Conservation (phyloP, 2,329 filamentous ascomycete genomes). For the Calonectria naviculata region DNA sequence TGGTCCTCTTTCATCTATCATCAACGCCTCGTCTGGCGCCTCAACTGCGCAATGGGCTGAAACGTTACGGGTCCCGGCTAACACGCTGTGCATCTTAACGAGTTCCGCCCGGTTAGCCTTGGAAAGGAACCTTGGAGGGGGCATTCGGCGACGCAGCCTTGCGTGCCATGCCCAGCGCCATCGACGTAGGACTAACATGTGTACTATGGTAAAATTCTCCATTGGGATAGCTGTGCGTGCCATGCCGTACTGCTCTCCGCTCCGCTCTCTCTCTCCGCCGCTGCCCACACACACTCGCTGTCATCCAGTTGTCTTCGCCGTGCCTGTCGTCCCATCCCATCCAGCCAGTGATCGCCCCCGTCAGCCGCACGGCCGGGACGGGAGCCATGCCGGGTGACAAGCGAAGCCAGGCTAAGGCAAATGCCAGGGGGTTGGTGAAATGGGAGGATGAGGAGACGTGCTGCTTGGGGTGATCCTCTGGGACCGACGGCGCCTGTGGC, state of each 20-base stretch:
- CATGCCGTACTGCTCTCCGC: background rate
- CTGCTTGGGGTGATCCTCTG: background rate
- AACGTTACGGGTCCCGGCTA: background rate
- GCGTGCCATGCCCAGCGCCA: background rate
- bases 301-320: background rate
- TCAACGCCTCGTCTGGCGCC: conserved; percentile 1
- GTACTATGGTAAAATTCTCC: background rate
- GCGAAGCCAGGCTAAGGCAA: background rate
- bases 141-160: background rate
- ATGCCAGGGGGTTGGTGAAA: conserved; percentile 2
- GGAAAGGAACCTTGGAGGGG: background rate
- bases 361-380: conserved; percentile 26
- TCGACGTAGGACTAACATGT: background rate
- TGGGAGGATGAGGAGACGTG: conserved; percentile 1
- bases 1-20: conserved; percentile 2
- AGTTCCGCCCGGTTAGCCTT: background rate
- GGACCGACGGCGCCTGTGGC: conserved; percentile 12
- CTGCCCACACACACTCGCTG: background rate
- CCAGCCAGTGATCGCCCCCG: conserved; percentile 8
- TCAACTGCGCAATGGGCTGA: conserved; percentile 9
- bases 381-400: conserved; percentile 17
- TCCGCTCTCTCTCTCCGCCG: too few relatives aligned
- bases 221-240: background rate
- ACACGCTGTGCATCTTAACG: background rate
- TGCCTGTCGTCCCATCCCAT: background rate